Evolutionary conservation across 495 filamentous ascomycete genomes (phyloP), one percentile per base, ranked within the genome.

Genomic region (Daldinia loculata): DNA sequence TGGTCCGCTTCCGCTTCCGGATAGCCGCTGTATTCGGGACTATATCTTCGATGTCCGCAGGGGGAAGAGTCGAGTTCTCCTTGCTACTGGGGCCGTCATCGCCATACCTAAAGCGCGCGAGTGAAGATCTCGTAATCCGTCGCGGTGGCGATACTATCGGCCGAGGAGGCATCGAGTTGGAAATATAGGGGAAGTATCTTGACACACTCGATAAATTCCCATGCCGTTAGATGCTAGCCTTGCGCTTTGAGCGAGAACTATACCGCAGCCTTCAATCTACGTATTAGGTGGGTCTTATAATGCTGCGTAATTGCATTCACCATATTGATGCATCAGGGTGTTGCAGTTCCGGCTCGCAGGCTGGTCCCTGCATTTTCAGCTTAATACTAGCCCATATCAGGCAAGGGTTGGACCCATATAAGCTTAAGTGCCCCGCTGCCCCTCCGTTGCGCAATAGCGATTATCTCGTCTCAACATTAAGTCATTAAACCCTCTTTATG

Each of bases 1-100:
- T 78, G 66, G 77, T 78, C 63, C 82, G 82, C 69, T 86, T 91
- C 51, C 82, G 87, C 75, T 86, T 88, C 74, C 83, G 86, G 0
- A 81, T 76, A 32, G 72, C 14, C 5, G 74, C 59, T 9, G 79
- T 79, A 55, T 88, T 69, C n/a, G 85, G 75, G 22, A 77, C 68
- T 12, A 45, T 78, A 77, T 92, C 90, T 81, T 92, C 90, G 66
- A 91, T 91, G 68, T 93, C 90, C 15, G 79, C 43, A 34, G 61
- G 17, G 29, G 61, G 56, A 43, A 60, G 60, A 51, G 14, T 66
- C 36, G 69, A 50, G 27, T 67, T 69, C 17, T 78, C 76, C 55
- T 81, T 76, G 56, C 76, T 77, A 56, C 72, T 74, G 64, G 72
- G 52, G 66, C 61, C 48, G 29, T 72, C 67, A 43, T 67, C 60